Evolutionary conservation across 768 basidiomycete species (phyloP), one percentile per base, ranked within the genome.

Genomic region (Cyathus striatus): DNA sequence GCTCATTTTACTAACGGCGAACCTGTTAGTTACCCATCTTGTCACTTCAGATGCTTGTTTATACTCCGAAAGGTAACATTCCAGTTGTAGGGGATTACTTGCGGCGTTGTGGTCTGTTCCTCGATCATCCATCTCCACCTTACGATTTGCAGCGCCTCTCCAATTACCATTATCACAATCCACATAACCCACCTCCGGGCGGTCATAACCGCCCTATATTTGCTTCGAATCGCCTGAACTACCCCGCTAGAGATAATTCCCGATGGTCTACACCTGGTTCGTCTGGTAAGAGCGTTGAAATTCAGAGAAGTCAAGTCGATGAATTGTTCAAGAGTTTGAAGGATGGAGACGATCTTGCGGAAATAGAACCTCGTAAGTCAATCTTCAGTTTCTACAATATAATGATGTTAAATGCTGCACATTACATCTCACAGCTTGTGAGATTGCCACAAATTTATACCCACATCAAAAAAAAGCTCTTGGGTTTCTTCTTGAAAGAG

Each of bases 391-490:
- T 49, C 46, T 42, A 48, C 47, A 32, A 30, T 38, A 48, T 35
- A 40, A 45, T 25, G 17, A 36, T 23, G 40, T 36, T 42, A 53
- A 30, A 41, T 45, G 47, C 40, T 51, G 40, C 47, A 12, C 49
- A 55, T 43, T 45, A 22, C 38, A 41, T 36, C 16, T 47, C 43
- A 42, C 32, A 87, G 86, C 66, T 39, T 55, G 71, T 41, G 81
- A 86, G 53, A 79, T 99, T 42, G 86, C 84, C 26, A 96, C 96
- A 17, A 74, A 67, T 37, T 70, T 99, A 6, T 99, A 98, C 65
- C 91, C 95, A 16, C 96, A 99, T 71, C 96, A 99, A 67, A 95
- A 93, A 67, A 95, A 95, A 62, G 96, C 95, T 18, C 73, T 99
- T 16, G 92, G 95, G 1, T 99, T 99, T 64, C 70, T 99, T 39